Percentiles rank a stretch among this genome's conserved stretches.
These are phyloP conservation scores for Tausonia pullulans DNA, from an alignment of 1,284 basidiomycete genomes.

Conservation along the genomic window DNA sequence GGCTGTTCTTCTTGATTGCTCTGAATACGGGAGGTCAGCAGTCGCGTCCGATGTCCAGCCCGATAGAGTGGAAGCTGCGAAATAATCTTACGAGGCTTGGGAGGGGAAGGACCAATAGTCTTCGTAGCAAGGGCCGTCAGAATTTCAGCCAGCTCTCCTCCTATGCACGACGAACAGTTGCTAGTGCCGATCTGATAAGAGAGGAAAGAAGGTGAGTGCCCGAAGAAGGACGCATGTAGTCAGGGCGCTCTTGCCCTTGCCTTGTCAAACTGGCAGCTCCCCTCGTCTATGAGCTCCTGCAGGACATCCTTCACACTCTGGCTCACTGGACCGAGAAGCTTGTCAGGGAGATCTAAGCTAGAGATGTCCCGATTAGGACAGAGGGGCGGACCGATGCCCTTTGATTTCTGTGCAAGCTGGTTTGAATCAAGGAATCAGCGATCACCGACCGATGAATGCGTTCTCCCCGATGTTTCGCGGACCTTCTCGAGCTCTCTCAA, in stretches of 20 bases:
- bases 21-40: not conserved
- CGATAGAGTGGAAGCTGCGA: not conserved
- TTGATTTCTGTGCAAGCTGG: constrained; percentile 1
- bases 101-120: constrained; percentile 15
- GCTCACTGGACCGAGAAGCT: not conserved
- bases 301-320: constrained; percentile 17
- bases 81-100: not conserved
- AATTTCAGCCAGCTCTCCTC: not conserved
- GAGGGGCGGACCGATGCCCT: constrained; percentile 9
- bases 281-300: constrained; percentile 9
- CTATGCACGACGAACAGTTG: constrained; percentile 2
- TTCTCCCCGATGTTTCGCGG: too few relatives aligned
- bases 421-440: too few relatives aligned
- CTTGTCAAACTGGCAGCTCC: constrained; percentile 10
- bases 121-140: not conserved
- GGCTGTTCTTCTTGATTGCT: not conserved
- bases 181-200: constrained; percentile 9
- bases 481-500: constrained; percentile 16
- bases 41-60: too few relatives aligned
- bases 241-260: not conserved
- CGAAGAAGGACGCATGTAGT: not conserved
- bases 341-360: not conserved
- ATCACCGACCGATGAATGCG: too few relatives aligned
- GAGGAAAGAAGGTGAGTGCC: too few relatives aligned
- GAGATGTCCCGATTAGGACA: too few relatives aligned